phyloP scores from a whole-genome alignment of 2,329 filamentous ascomycete species.

The Calcarisporium arbuscula region DNA sequence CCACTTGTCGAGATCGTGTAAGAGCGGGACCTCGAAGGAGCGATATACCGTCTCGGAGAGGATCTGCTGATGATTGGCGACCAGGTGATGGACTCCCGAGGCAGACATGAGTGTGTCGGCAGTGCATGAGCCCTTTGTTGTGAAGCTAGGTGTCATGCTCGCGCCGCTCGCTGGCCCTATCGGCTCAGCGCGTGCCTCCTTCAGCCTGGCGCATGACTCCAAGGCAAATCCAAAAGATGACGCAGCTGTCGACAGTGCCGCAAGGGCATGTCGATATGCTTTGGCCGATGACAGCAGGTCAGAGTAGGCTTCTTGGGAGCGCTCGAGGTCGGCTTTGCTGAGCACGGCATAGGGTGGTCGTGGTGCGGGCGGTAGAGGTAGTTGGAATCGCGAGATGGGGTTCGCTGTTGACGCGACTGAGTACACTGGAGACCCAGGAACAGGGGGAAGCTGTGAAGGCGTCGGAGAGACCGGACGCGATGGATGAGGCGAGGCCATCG shows the following conservation, averaged over 20 bases:
- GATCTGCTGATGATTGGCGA: conserved; percentile 66
- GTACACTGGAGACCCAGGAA: conserved; percentile 58
- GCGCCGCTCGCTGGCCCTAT: conserved; percentile 32
- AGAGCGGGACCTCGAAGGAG: conserved; percentile 59
- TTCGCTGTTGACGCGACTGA: conserved; percentile 58
- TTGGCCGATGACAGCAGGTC: conserved; percentile 58
- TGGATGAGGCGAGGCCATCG: conserved; percentile 25
- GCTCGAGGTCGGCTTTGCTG: conserved; percentile 56
- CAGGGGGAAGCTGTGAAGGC: conserved; percentile 50
- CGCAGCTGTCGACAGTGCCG: conserved; percentile 53
- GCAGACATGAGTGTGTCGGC: conserved; percentile 57
- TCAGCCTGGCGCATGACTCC: conserved; percentile 61
- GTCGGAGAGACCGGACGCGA: conserved; percentile 41
- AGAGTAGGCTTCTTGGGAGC: conserved; percentile 56
- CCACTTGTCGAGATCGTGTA: conserved; percentile 65
- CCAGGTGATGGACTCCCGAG: conserved; percentile 59
- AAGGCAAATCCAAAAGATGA: conserved; percentile 59
- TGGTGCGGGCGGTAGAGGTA: conserved; percentile 56
- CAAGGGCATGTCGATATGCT: conserved; percentile 55
- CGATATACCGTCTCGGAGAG: conserved; percentile 63
- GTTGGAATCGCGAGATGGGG: conserved; percentile 50
- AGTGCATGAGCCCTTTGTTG: conserved; percentile 47
- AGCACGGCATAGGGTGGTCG: conserved; percentile 53
- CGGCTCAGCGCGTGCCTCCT: conserved; percentile 57
- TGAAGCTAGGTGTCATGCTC: conserved; percentile 41